Conservation (phyloP, 208 protist species). For the Trypanosoma avium region DNA sequence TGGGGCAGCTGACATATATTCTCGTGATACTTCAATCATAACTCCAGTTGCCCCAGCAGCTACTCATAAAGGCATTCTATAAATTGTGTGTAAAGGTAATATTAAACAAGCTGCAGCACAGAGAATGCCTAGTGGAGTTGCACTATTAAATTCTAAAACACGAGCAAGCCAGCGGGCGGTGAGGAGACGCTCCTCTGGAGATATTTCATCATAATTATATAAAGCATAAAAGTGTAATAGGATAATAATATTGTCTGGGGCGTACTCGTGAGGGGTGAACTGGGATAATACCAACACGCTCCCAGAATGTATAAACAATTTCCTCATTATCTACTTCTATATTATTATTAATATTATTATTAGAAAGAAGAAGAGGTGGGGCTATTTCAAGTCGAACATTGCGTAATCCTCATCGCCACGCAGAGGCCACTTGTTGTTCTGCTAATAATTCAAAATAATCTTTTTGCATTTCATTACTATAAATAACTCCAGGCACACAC, state of each 20-base stretch:
- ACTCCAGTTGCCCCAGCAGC: conserved; percentile 65
- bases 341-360: conserved; percentile 11
- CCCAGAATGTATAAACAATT: conserved; percentile 87
- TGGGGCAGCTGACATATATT: conserved; percentile 75
- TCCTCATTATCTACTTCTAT: too few relatives aligned
- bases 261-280: conserved; percentile 84
- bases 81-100: conserved; percentile 73
- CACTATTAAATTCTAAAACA: conserved; percentile 84
- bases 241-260: conserved; percentile 81
- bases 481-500: conserved; percentile 70
- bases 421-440: neutral
- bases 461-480: conserved; percentile 57
- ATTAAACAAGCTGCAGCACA: conserved; percentile 66
- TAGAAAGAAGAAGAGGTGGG: conserved; percentile 31
- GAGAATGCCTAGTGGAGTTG: conserved; percentile 68
- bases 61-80: conserved; percentile 77
- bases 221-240: conserved; percentile 82
- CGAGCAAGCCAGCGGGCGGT: conserved; percentile 81
- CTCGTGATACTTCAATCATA: conserved; percentile 63
- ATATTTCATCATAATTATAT: conserved; percentile 86
- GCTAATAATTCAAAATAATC: neutral
- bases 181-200: conserved; percentile 84
- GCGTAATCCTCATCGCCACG: conserved; percentile 63
- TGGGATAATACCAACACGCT: conserved; percentile 77
- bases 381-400: conserved; percentile 67